Evolutionary conservation across 2,329 filamentous ascomycete species (phyloP).

Genomic region (Hymenoscyphus scutula): DNA sequence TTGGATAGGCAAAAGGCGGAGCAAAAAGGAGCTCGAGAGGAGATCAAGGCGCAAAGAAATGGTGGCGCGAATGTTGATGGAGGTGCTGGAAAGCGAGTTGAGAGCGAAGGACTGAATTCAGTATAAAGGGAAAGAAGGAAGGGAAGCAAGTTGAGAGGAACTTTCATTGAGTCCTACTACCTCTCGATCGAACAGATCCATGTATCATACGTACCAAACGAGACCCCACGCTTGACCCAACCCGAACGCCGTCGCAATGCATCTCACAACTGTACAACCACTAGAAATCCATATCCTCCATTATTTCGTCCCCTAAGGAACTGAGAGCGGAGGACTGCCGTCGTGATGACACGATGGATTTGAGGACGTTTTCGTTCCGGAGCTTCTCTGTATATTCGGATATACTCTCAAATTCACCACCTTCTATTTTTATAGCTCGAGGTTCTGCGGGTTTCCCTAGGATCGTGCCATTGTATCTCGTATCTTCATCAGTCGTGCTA

Average conservation of each 20-base stretch:
- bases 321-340: slow-evolving; percentile 35
- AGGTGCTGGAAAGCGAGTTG: slow-evolving; percentile 29
- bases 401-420: slow-evolving; percentile 66
- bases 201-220: slow-evolving; percentile 22
- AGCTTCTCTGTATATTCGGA: slow-evolving; percentile 59
- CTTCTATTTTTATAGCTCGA: slow-evolving; percentile 73
- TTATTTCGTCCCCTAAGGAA: slow-evolving; percentile 33
- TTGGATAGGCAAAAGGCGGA: slow-evolving; percentile 36
- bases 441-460: slow-evolving; percentile 73
- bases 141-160: background rate
- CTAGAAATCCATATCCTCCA: slow-evolving; percentile 36
- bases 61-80: slow-evolving; percentile 33
- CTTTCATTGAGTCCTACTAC: background rate
- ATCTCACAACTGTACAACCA: slow-evolving; percentile 9
- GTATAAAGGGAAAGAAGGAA: slow-evolving; percentile 25
- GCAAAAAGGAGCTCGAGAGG: slow-evolving; percentile 33
- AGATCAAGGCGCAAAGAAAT: slow-evolving; percentile 29
- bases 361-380: slow-evolving; percentile 22
- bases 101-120: slow-evolving; percentile 32
- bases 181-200: slow-evolving; percentile 10
- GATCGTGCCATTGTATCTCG: slow-evolving; percentile 79
- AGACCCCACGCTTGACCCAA: background rate
- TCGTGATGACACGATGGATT: slow-evolving; percentile 26
- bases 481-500: slow-evolving; percentile 83
- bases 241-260: slow-evolving; percentile 36